phyloP scores from a whole-genome alignment of 257 asterid genomes.

The Leptodermis oblonga region DNA sequence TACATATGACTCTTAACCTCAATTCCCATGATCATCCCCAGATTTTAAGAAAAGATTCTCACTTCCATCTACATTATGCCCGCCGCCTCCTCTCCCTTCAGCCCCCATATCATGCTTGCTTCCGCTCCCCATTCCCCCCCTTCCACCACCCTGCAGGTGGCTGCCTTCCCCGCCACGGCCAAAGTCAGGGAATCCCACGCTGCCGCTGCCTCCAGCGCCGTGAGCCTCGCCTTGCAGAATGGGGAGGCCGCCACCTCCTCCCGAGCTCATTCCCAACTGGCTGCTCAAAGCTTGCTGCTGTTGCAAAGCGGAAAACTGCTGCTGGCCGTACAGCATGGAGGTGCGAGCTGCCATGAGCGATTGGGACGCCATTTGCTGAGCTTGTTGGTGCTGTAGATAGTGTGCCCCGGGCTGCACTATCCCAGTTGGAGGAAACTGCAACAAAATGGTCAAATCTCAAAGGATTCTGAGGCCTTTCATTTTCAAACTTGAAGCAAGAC shows the following conservation, averaged over 20 bases:
- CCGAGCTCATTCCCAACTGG: slow-evolving; percentile 68
- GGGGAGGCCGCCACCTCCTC: slow-evolving; percentile 50
- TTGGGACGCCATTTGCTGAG: slow-evolving; percentile 73
- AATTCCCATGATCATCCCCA: slow-evolving; percentile 52
- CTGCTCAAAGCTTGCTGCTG: slow-evolving; percentile 66
- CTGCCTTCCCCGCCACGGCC: slow-evolving; percentile 31
- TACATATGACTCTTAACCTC: slow-evolving; percentile 24
- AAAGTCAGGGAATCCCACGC: slow-evolving; percentile 57
- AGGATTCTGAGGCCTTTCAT: too few species aligned
- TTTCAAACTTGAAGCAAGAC: too few species aligned
- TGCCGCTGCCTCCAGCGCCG: slow-evolving; percentile 26
- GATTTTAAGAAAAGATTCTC: slow-evolving; percentile 64
- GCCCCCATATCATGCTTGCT: slow-evolving; percentile 65
- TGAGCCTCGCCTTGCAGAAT: slow-evolving; percentile 81
- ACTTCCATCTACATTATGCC: slow-evolving; percentile 47
- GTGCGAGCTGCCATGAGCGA: slow-evolving; percentile 80
- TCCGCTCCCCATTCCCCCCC: slow-evolving; percentile 39
- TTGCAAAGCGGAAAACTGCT: slow-evolving; percentile 64
- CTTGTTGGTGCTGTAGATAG: slow-evolving; percentile 69
- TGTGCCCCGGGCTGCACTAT: slow-evolving; percentile 65
- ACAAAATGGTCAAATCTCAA: background rate
- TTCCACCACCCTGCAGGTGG: slow-evolving; percentile 18
- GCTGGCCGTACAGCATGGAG: slow-evolving; percentile 74
- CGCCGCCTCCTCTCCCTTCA: slow-evolving; percentile 48
- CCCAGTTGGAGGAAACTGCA: slow-evolving; percentile 56